Evolutionary conservation across 345 rosid species (phyloP).

Genomic region (Geranium rotundifolium): DNA sequence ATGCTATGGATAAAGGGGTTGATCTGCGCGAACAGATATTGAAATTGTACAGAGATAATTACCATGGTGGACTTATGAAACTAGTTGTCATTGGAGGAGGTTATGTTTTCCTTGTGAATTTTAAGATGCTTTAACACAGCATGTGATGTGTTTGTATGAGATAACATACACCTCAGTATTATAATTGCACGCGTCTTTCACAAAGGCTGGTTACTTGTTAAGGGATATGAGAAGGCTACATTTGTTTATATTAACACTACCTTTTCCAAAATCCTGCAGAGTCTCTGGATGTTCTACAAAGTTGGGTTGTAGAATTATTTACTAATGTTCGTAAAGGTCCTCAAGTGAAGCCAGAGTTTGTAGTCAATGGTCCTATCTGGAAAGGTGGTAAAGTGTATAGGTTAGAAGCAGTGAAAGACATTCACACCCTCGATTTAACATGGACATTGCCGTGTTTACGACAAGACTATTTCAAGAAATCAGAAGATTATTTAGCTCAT

Average conservation of each 20-base stretch:
- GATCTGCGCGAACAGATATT: conserved; percentile 63
- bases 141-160: background rate
- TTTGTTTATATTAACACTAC: background rate
- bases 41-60: conserved; percentile 54
- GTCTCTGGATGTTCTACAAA: conserved; percentile 74
- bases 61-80: conserved; percentile 90
- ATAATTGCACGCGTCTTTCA: background rate
- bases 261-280: conserved; percentile 36
- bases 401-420: conserved; percentile 85
- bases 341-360: conserved; percentile 40
- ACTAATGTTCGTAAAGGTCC: conserved; percentile 54
- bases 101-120: conserved; percentile 8
- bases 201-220: background rate
- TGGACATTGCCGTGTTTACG: conserved; percentile 93
- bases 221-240: background rate
- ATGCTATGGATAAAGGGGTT: conserved; percentile 79
- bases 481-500: conserved; percentile 94
- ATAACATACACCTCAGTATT: background rate
- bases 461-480: conserved; percentile 74
- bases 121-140: background rate
- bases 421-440: conserved; percentile 67
- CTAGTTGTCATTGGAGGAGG: conserved; percentile 98
- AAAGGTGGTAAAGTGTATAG: conserved; percentile 63
- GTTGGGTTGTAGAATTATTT: conserved; percentile 82
- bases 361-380: conserved; percentile 68